A percentile compares a stretch with the other conserved stretches of the same genome.
Evolutionary conservation across 164 flowering plant genomes (phyloP).

Genomic region (Amborella trichopoda): DNA sequence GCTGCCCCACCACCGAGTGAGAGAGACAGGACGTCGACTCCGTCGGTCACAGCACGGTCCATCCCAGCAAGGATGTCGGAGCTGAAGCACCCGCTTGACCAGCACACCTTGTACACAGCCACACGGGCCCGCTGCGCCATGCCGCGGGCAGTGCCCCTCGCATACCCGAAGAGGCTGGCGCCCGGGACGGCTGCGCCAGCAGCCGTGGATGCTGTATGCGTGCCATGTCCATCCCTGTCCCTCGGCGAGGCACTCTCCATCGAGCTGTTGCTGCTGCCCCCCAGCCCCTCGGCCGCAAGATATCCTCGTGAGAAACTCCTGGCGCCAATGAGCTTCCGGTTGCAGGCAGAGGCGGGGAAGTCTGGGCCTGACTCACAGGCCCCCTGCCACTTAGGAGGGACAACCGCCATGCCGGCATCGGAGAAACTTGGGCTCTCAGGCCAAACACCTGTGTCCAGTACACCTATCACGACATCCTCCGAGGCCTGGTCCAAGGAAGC

Average conservation of each 20-base stretch:
- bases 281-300: conserved; percentile 30
- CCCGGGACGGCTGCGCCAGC: conserved; percentile 47
- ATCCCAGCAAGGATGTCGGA: conserved; percentile 80
- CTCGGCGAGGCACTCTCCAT: conserved; percentile 39
- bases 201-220: conserved; percentile 81
- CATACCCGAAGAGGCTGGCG: conserved; percentile 76
- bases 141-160: conserved; percentile 76
- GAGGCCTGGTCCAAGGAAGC: conserved; percentile 23
- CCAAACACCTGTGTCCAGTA: conserved; percentile 85
- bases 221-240: conserved; percentile 78
- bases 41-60: conserved; percentile 61
- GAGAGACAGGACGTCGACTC: conserved; percentile 72
- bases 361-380: conserved; percentile 47
- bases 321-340: conserved; percentile 79
- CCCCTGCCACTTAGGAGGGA: conserved; percentile 57
- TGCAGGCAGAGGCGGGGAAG: conserved; percentile 36
- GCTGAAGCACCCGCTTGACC: conserved; percentile 60
- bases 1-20: conserved; percentile 77
- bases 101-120: conserved; percentile 74
- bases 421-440: conserved; percentile 78
- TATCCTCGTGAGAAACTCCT: conserved; percentile 56
- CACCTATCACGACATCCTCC: conserved; percentile 69
- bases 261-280: conserved; percentile 5
- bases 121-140: conserved; percentile 67
- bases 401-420: conserved; percentile 41